Evolutionary conservation across 352 stramenopile genomes (phyloP).

Genomic region (Pythium guiyangense): DNA sequence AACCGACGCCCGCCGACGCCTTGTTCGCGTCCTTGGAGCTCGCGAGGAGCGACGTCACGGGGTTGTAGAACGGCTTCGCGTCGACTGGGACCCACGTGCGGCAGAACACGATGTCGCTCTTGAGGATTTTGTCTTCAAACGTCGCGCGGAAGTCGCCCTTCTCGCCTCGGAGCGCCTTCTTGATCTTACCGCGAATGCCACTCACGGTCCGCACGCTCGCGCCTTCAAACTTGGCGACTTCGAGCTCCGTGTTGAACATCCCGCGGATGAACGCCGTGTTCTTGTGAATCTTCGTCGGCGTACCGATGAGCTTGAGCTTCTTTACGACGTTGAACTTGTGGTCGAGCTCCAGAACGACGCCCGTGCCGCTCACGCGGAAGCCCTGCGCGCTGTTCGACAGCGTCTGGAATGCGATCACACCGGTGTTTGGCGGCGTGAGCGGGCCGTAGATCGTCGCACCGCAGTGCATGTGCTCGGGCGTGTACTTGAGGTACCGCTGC

Average conservation of each 20-base stretch:
- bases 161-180: conserved; percentile 93
- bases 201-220: conserved; percentile 97
- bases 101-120: conserved; percentile 99
- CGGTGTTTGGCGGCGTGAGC: conserved; percentile 95
- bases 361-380: conserved; percentile 97
- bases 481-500: conserved; percentile 98
- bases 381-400: conserved; percentile 88
- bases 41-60: conserved; percentile 86
- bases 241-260: conserved; percentile 95
- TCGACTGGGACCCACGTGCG: conserved; percentile 98
- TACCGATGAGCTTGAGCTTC: conserved; percentile 99
- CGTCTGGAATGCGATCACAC: conserved; percentile 96
- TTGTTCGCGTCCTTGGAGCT: conserved; percentile 43
- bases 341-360: conserved; percentile 96
- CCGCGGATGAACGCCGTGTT: conserved; percentile 99
- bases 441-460: conserved; percentile 97
- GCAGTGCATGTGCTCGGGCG: conserved; percentile 99
- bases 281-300: conserved; percentile 97
- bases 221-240: conserved; percentile 97
- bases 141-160: conserved; percentile 97
- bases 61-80: conserved; percentile 98
- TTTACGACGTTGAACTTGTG: conserved; percentile 98
- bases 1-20: conserved; percentile 39
- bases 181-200: conserved; percentile 97
- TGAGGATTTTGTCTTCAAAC: conserved; percentile 99